Conservation (phyloP, 305 asterid genomes). For the Fraxinus latifolia region DNA sequence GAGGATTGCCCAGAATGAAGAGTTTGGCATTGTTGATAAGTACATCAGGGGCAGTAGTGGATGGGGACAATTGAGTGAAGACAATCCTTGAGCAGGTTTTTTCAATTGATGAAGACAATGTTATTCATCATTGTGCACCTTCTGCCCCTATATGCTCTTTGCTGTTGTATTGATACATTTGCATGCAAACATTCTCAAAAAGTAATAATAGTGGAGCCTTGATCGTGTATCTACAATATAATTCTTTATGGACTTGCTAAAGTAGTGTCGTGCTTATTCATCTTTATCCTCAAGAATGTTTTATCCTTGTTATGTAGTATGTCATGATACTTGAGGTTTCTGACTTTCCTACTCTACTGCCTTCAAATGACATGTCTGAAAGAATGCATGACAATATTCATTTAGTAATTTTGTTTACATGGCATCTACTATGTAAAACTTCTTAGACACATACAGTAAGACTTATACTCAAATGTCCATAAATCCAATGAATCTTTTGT, state of each 20-base stretch:
- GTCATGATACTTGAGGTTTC: background rate
- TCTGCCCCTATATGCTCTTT: background rate
- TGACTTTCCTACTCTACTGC: background rate
- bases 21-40: constrained; percentile 56
- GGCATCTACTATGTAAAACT: background rate
- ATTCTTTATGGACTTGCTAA: background rate
- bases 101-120: background rate
- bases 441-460: background rate
- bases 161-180: background rate
- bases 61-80: constrained; percentile 44
- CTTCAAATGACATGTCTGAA: background rate
- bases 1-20: constrained; percentile 50
- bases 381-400: background rate
- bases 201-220: background rate
- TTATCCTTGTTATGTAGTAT: background rate
- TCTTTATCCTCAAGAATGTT: background rate
- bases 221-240: background rate
- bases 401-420: background rate
- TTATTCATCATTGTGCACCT: background rate
- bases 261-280: background rate
- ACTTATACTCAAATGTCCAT: background rate
- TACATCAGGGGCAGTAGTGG: constrained; percentile 59
- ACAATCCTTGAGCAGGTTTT: constrained; percentile 25
- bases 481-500: background rate
- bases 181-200: background rate